Base-by-base conservation (phyloP, 2,329 filamentous ascomycete genomes). In the Fusarium sp. region DNA sequence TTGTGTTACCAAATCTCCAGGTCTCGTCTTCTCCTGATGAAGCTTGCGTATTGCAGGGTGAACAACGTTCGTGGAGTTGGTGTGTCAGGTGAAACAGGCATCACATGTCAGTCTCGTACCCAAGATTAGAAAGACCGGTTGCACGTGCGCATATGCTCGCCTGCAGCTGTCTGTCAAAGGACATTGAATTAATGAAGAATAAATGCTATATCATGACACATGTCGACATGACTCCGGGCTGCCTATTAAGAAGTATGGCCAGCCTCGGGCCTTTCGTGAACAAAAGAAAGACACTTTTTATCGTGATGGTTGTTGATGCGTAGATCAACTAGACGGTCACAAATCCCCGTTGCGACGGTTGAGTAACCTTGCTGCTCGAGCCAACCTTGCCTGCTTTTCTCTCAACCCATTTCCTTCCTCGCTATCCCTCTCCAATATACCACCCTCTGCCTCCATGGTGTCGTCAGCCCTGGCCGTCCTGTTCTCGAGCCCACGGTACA, bases 341-440 rank as follows among this genome's bases (percentile, higher is more conserved):
- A 71, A 43, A 55, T 51, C 54, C 41, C 64, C 59, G 22, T 43
- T 52, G 22, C 41, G 49, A 11, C 75, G 71, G 30, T 72, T 70
- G 39, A 83, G 73, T 50, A 84, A 69, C 54, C 73, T 76, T 30
- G 79, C 76, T 2, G 83, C 82, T 30, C 82, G 75, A 40, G 75
- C 72, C 27, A 84, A 62, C 50, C 82, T 76, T 40, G 80, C 79
- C 49, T 78, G 76, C 59, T 75, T 80, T 45, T 79, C 76, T 46
- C 69, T 73, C 45, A 81, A 66, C 4, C 75, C 75, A 10, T 72
- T 72, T 11, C 63, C 61, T 8, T 61, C 68, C 41, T 70, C 68
- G 14, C 72, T 68, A 33, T 72, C 72, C 52, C 71, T 76, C 27
- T 75, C 72, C 25, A 71, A 71, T 13, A 69, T 62, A n/a, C 60